phyloP scores from a whole-genome alignment of 148 eudicot genomes.

The Rhododendron henanense region DNA sequence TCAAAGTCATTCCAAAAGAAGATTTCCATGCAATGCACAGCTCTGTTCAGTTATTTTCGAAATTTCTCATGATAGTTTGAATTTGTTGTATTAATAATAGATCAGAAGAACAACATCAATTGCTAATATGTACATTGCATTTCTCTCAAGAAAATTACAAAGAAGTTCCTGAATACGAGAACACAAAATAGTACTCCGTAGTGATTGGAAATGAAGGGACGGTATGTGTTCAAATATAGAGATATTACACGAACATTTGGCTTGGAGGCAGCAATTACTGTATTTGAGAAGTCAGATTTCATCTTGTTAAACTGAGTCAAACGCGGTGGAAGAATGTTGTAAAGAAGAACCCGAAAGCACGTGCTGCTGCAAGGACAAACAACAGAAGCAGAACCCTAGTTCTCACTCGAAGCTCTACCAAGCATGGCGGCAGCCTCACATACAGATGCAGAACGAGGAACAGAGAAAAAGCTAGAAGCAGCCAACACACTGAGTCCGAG shows the following conservation, averaged over 20 bases:
- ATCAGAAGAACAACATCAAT: background rate
- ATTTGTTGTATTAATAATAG: background rate
- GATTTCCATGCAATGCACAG: background rate
- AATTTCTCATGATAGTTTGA: background rate
- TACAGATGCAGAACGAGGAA: background rate
- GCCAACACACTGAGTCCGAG: background rate
- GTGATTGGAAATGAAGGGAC: background rate
- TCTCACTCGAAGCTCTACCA: background rate
- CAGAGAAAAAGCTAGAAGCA: background rate
- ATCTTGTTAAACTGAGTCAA: background rate
- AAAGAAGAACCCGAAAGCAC: background rate
- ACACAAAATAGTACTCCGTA: background rate
- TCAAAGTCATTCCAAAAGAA: background rate
- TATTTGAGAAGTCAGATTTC: background rate
- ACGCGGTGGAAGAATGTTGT: background rate
- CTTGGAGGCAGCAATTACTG: background rate
- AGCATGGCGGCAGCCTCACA: background rate
- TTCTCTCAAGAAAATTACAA: background rate
- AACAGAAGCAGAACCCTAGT: background rate
- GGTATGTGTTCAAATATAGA: background rate
- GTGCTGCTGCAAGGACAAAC: background rate
- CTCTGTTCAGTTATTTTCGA: background rate
- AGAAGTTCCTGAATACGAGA: background rate
- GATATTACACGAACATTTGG: background rate
- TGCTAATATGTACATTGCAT: background rate